These are phyloP conservation scores for Dendrocalamus latiflorus DNA, from an alignment of 202 grass and related monocot genomes.

Conservation along the genomic window DNA sequence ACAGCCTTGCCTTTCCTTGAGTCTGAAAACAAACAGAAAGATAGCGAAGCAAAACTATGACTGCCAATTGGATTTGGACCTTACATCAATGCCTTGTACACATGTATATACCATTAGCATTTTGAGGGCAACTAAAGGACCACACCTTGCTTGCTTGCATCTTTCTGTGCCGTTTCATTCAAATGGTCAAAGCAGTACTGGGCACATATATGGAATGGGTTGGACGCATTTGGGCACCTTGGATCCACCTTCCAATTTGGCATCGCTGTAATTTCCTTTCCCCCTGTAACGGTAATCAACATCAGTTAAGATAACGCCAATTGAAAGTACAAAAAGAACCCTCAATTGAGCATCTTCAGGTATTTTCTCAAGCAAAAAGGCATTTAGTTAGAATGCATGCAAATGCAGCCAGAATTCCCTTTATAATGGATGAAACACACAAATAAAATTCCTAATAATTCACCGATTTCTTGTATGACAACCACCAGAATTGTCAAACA, in stretches of 20 bases:
- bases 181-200: slow-evolving; percentile 66
- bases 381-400: not conserved
- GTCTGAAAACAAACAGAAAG: slow-evolving; percentile 30
- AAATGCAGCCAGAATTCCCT: slow-evolving; percentile 1
- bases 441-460: not conserved
- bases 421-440: not conserved
- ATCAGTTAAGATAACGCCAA: not conserved
- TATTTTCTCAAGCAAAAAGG: not conserved
- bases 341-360: not conserved
- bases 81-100: not conserved
- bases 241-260: slow-evolving; percentile 67
- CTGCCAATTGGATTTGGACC: not conserved
- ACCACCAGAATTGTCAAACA: too few relatives aligned
- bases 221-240: slow-evolving; percentile 64
- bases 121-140: not conserved
- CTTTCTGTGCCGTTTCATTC: slow-evolving; percentile 22
- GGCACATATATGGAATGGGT: slow-evolving; percentile 87
- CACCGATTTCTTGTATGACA: too few relatives aligned
- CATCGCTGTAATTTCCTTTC: slow-evolving; percentile 1
- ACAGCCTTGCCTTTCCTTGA: slow-evolving; percentile 37
- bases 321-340: not conserved
- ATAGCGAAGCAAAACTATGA: not conserved
- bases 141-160: slow-evolving; percentile 40
- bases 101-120: not conserved
- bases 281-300: slow-evolving; percentile 7